Base-by-base conservation (phyloP, 2,329 filamentous ascomycete genomes). In the Exophiala lecanii-corni region DNA sequence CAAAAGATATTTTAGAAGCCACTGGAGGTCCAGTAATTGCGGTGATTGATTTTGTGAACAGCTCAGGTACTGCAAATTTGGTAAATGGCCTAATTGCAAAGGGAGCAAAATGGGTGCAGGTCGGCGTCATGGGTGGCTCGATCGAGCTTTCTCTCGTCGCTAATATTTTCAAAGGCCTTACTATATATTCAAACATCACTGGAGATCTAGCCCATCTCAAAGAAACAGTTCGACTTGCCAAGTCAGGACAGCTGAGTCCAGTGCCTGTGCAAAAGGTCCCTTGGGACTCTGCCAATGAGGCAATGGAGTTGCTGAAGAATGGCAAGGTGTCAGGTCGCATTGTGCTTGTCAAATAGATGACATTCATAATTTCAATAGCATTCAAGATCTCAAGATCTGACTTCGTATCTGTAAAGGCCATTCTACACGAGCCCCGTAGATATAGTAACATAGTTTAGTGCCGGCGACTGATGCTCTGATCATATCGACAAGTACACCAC, bases 21-120 rank as follows among this genome's bases (percentile, higher is more conserved):
- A 37, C 45, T 4, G 25, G 34, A 5, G 50, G 40, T 4, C 50
- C 47, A 9, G 25, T 49, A 13, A 31, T 35, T 15, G 39, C 40
- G 4, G 41, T 47, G 5, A 41, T 53, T n/a, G 50, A 53, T 28
- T 50, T 44, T 33, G 50, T 53, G 2, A 50, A 50, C 31, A 53
- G 25, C 34, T 44, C 50, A 9, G 30, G 23, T 23, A 53, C 50
- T 10, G 47, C 50, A 10, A 17, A 17, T 5, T 28, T 50, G 23
- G 40, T 32, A 2, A 23, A 32, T n/a, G 16, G 10, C 9, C 25
- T 45, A 3, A n/a, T 47, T 5, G 37, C 20, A 1, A 53, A 50
- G 35, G 50, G 47, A n/a, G 50, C 28, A 5, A 50, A 45, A 32
- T 38, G 34, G 47, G 50, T 50, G 6, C 37, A 43, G 23, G 47